Conservation (phyloP, 306 rosid species). For the Acmispon strigosus region DNA sequence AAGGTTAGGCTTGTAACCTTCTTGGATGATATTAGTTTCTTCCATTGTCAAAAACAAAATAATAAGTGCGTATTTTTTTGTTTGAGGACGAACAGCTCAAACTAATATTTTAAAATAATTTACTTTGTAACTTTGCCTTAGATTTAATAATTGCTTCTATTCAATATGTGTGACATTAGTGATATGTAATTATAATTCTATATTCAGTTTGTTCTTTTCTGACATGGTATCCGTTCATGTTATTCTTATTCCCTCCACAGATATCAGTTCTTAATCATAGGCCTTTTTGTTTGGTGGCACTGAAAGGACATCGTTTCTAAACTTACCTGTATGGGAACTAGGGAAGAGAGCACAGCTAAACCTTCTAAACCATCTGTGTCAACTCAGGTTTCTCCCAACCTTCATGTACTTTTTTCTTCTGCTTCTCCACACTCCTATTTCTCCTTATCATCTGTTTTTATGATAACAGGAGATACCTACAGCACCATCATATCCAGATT, state of each 20-base stretch:
- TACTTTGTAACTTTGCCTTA: neutral
- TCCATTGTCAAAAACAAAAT: neutral
- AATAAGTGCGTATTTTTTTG: neutral
- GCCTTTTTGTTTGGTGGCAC: conserved; percentile 2
- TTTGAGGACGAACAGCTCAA: too few species aligned
- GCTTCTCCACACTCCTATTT: neutral
- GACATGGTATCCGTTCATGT: conserved; percentile 10
- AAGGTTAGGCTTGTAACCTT: neutral
- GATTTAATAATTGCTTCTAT: conserved; percentile 3
- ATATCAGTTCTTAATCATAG: conserved; percentile 18
- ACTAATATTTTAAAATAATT: neutral
- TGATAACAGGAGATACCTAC: conserved; percentile 56
- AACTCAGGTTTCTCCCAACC: conserved; percentile 46
- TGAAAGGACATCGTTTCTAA: conserved; percentile 16
- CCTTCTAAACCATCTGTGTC: conserved; percentile 50
- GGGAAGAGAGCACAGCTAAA: conserved; percentile 85
- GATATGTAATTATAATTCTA: neutral
- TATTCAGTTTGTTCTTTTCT: conserved; percentile 5
- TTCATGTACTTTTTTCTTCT: neutral
- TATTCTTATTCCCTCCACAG: conserved; percentile 23
- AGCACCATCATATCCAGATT: conserved; percentile 77
- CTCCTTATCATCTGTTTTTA: neutral
- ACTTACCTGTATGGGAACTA: conserved; percentile 64
- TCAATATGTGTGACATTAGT: neutral
- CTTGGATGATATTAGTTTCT: neutral